Conservation (phyloP, 352 stramenopile genomes). For the Thalassiosira livingstoniorum region DNA sequence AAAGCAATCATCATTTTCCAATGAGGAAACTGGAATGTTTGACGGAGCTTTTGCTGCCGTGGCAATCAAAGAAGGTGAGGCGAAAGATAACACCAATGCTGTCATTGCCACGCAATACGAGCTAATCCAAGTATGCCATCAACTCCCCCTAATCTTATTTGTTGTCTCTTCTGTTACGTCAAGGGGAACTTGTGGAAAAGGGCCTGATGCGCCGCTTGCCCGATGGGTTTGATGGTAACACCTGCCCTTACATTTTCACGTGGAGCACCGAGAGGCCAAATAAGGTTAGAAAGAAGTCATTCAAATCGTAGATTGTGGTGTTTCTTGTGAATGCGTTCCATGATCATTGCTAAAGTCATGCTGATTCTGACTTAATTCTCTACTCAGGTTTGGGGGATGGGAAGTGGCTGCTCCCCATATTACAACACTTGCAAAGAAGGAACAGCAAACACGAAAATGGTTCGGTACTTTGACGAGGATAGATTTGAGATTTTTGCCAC, state of each 20-base stretch:
- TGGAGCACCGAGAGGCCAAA: constrained; percentile 73
- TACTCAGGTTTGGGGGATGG: constrained; percentile 74
- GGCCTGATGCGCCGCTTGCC: constrained; percentile 76
- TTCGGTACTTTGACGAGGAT: constrained; percentile 76
- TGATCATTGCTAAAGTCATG: constrained; percentile 14
- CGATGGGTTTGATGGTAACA: constrained; percentile 80
- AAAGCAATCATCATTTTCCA: constrained; percentile 75
- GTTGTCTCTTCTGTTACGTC: background rate
- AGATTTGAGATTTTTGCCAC: constrained; percentile 76
- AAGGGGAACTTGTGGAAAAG: constrained; percentile 74
- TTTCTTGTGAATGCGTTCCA: too few relatives aligned
- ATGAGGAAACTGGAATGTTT: constrained; percentile 71
- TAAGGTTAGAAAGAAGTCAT: constrained; percentile 52
- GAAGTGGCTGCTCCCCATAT: constrained; percentile 69
- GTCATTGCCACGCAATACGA: too few relatives aligned
- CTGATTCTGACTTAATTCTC: background rate
- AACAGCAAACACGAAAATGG: constrained; percentile 77
- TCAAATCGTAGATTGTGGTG: too few relatives aligned
- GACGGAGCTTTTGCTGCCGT: constrained; percentile 71
- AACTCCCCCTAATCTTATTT: too few relatives aligned
- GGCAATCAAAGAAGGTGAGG: constrained; percentile 64
- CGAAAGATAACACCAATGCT: constrained; percentile 13
- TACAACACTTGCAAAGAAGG: constrained; percentile 78
- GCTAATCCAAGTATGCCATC: too few relatives aligned
- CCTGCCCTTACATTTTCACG: constrained; percentile 79